phyloP scores from a whole-genome alignment of 163 green algal species.

The Chlamydomonas reinhardtii region DNA sequence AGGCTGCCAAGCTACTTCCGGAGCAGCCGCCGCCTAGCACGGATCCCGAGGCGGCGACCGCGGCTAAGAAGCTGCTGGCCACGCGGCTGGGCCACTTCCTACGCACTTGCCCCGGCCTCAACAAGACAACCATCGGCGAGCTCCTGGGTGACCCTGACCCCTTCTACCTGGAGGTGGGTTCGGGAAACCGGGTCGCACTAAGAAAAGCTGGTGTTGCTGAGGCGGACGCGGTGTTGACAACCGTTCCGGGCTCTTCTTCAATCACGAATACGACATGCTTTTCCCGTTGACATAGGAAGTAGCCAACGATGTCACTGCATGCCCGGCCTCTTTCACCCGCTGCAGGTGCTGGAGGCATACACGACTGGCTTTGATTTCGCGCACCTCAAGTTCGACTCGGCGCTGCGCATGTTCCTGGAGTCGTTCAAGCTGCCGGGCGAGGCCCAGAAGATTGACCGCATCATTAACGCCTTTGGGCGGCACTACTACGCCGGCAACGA shows the following conservation, averaged over 20 bases:
- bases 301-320: too few relatives aligned
- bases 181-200: background rate
- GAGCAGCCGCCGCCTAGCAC: slow-evolving; percentile 3
- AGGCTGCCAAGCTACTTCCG: slow-evolving; percentile 56
- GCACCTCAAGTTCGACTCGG: slow-evolving; percentile 87
- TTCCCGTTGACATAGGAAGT: too few relatives aligned
- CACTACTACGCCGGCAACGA: slow-evolving; percentile 60
- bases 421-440: slow-evolving; percentile 95
- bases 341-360: slow-evolving; percentile 75
- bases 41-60: background rate
- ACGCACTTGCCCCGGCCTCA: slow-evolving; percentile 80
- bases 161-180: slow-evolving; percentile 70
- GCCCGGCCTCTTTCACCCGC: background rate
- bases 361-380: slow-evolving; percentile 72
- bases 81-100: slow-evolving; percentile 81
- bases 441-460: slow-evolving; percentile 98
- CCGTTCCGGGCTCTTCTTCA: background rate
- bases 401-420: slow-evolving; percentile 92
- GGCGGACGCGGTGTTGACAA: background rate
- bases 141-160: slow-evolving; percentile 85
- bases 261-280: too few relatives aligned
- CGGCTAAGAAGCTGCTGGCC: slow-evolving; percentile 52
- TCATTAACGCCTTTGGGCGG: slow-evolving; percentile 86
- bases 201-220: background rate
- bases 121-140: slow-evolving; percentile 88